Evolutionary conservation across 2,329 filamentous ascomycete species (phyloP).

Genomic region (Talaromyces piceae): DNA sequence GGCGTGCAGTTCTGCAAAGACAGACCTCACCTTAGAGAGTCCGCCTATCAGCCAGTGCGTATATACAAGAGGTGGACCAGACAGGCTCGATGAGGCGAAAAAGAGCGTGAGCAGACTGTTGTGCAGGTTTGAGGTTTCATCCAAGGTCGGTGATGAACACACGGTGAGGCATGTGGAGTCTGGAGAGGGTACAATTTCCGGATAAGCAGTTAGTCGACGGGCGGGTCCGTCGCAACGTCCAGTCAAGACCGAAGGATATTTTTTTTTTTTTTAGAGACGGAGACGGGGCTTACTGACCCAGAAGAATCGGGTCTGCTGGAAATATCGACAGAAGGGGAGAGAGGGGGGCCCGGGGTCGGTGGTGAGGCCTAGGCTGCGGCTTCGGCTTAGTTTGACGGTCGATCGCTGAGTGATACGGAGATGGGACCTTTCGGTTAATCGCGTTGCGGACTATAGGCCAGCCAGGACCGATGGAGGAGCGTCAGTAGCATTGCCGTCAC

Average conservation of each 20-base stretch:
- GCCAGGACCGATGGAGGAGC: not conserved
- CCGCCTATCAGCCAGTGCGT: not conserved
- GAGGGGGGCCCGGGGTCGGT: not conserved
- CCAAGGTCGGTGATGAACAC: not conserved
- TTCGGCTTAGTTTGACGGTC: not conserved
- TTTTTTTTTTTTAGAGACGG: not conserved
- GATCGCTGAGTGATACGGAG: not conserved
- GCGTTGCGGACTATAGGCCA: not conserved
- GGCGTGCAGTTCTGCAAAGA: not conserved
- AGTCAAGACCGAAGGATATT: not conserved
- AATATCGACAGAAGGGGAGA: not conserved
- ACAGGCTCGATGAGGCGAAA: not conserved
- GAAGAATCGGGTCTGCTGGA: not conserved
- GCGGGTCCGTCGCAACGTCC: not conserved
- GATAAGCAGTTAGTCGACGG: not conserved
- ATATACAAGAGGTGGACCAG: not conserved
- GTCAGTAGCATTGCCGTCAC: not conserved
- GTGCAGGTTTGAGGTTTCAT: slow-evolving; percentile 1
- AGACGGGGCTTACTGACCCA: not conserved
- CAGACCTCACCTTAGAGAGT: not conserved
- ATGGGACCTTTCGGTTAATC: not conserved
- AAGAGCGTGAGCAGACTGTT: not conserved
- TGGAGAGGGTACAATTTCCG: not conserved
- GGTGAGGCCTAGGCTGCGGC: not conserved
- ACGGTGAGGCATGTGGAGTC: not conserved